Evolutionary conservation across 148 eudicot genomes (phyloP), one percentile per base, ranked within the genome.

Genomic region (Polygonum maritimum): DNA sequence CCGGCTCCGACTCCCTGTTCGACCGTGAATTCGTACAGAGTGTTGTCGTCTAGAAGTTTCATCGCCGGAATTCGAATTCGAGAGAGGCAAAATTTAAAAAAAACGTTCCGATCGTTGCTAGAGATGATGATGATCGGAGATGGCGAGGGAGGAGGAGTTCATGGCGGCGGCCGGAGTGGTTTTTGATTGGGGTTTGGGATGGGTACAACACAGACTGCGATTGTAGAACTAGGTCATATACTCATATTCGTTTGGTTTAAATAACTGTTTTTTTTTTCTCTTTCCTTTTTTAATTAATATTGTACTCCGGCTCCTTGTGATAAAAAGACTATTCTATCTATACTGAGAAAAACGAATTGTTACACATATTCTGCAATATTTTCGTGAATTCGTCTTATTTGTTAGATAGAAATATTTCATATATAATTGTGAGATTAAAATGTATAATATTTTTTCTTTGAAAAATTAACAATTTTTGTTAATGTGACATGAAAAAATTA

Each of bases 11-110:
- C 57, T 26, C 4, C 36, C 16, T 69, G 69, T 2, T 47, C 71
- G n/a, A 84, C 80, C 9, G 44, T 81, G 74, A 79, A 84, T 7
- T 76, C 78, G 71, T 81, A 84, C 0, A 77, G 1, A 21, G 57
- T 9, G 48, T 79, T 63, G 0, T 69, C 84, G 52, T 44, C 19
- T 0, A 74, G 13, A 47, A 84, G 19, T 55, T 58, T 81, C 86
- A 84, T 78, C 69, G 12, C 69, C 39, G 14, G 33, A 31, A 31
- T 16, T 11, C 33, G 18, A 26, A 26, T 26, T 26, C 31, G 31
- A 26, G 31, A 26, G 31, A 26, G 31, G 31, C 31, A 26, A 26
- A 26, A 26, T 26, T 26, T 0, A 26, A 26, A 26, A 26, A 26
- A 26, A 26, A 26, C 31, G 31, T 26, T 26, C 31, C 31, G 31